Percentiles rank a stretch among this genome's conserved stretches.
phyloP scores from a whole-genome alignment of 1,284 basidiomycete species.

The Inonotus hispidus region DNA sequence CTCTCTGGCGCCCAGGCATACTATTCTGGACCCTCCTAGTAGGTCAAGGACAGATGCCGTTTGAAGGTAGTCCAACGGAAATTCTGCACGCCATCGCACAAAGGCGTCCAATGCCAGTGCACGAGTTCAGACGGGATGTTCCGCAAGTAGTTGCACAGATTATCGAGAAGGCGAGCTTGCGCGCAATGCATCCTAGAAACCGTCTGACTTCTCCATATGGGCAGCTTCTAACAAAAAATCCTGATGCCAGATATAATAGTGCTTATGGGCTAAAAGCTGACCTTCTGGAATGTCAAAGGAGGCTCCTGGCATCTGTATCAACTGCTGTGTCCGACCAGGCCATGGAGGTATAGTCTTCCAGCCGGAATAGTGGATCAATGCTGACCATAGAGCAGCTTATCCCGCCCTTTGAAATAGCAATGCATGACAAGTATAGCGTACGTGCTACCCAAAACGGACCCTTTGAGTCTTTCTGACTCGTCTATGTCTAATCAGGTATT shows the following conservation, averaged over 20 bases:
- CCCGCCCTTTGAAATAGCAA: slow-evolving; percentile 57
- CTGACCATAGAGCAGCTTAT: slow-evolving; percentile 43
- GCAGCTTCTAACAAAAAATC: slow-evolving; percentile 55
- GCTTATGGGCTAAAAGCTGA: slow-evolving; percentile 62
- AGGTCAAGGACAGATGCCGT: slow-evolving; percentile 62
- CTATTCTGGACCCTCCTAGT: slow-evolving; percentile 62
- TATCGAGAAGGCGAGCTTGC: slow-evolving; percentile 50
- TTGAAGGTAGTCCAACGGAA: slow-evolving; percentile 64
- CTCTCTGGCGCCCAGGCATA: not conserved
- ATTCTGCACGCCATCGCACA: slow-evolving; percentile 64
- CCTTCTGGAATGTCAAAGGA: slow-evolving; percentile 58
- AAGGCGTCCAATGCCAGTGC: slow-evolving; percentile 64
- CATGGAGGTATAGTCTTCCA: slow-evolving; percentile 38
- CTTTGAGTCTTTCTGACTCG: not conserved
- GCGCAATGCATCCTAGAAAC: not conserved
- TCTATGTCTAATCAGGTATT: slow-evolving; percentile 49
- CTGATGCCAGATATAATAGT: slow-evolving; percentile 62
- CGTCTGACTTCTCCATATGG: slow-evolving; percentile 24
- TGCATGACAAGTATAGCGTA: slow-evolving; percentile 58
- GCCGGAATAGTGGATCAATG: slow-evolving; percentile 9
- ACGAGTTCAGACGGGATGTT: slow-evolving; percentile 66
- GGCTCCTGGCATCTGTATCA: slow-evolving; percentile 52
- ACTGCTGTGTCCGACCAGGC: slow-evolving; percentile 50
- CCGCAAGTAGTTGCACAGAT: slow-evolving; percentile 65
- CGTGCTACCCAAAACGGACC: slow-evolving; percentile 17